Conservation (phyloP, 225 moss, liverwort and hornwort species). For the Asterella californica region DNA sequence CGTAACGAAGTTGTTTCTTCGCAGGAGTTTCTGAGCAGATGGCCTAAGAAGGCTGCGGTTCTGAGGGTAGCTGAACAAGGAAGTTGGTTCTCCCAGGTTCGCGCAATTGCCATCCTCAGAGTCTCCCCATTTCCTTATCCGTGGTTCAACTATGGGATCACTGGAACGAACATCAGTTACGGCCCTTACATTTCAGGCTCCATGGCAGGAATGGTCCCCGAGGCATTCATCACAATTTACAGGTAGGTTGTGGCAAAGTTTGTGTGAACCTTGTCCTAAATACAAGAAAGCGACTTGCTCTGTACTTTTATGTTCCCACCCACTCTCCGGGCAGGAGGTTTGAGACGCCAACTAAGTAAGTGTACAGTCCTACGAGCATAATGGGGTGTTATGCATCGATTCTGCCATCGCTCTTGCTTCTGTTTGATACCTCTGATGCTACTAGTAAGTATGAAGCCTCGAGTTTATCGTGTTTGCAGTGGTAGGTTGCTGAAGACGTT, state of each 20-base stretch:
- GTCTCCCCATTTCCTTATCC: conserved; percentile 93
- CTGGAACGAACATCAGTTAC: conserved; percentile 78
- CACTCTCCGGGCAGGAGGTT: too few relatives aligned
- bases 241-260: conserved; percentile 37
- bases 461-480: conserved; percentile 39
- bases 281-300: background rate
- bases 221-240: conserved; percentile 94
- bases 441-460: background rate
- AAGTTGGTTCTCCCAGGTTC: conserved; percentile 68
- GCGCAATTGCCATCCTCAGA: conserved; percentile 68
- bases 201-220: conserved; percentile 85
- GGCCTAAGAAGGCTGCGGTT: conserved; percentile 90
- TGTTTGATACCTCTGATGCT: background rate
- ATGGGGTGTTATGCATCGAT: background rate
- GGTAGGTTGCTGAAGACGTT: conserved; percentile 81
- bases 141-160: conserved; percentile 82
- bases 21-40: conserved; percentile 65
- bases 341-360: background rate
- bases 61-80: conserved; percentile 88
- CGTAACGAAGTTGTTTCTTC: background rate
- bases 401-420: background rate
- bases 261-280: background rate
- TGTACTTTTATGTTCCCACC: background rate
- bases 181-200: conserved; percentile 82
- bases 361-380: background rate